Base-by-base conservation (phyloP, 2,329 filamentous ascomycete species). In the Talaromyces piceae region DNA sequence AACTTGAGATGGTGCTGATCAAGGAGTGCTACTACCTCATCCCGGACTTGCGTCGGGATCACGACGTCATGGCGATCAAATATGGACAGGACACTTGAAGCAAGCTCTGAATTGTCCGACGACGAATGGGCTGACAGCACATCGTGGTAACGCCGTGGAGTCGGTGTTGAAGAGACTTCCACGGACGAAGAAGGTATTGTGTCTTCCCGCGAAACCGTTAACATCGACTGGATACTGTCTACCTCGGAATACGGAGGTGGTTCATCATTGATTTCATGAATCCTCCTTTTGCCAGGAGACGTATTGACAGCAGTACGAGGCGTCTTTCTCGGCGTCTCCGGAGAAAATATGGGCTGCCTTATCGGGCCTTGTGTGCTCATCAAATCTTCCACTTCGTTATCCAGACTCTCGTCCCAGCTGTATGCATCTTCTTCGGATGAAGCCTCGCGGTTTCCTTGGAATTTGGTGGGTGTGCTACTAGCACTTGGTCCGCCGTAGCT, bases 1-100 rank as follows among this genome's bases (percentile, higher is more conserved):
- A 77, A 74, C 47, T 75, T 77, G 47, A 82, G 67, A 13, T 80
- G 77, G 56, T 87, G 76, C 41, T 69, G 77, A 30, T 76, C 72
- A 27, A 88, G 70, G 6, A 79, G 56, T 9, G 59, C 59, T 2
- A 68, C 59, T 2, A 76, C 46, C 16, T 71, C 66, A 3, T 67
- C 63, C 28, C 62, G 64, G 2, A 67, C 66, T 8, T 57, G 51
- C 8, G 62, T 59, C 5, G 68, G 59, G 8, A 75, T 47, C 2
- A 62, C 58, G 20, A 67, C 61, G 28, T 58, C 49, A 49, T 72
- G 61, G 5, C 59, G 58, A 4, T 71, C 63, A 13, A 76, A 57
- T 2, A 71, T 60, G 3, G 54, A 56, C 3, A 70, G 53, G 12
- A 63, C 63, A 23, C 65, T 58, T 9, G 52, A 47, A 9, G 61